These are phyloP conservation scores for Gnomoniopsis smithogilvyi DNA, from an alignment of 2,329 filamentous ascomycete genomes.

Conservation along the genomic window DNA sequence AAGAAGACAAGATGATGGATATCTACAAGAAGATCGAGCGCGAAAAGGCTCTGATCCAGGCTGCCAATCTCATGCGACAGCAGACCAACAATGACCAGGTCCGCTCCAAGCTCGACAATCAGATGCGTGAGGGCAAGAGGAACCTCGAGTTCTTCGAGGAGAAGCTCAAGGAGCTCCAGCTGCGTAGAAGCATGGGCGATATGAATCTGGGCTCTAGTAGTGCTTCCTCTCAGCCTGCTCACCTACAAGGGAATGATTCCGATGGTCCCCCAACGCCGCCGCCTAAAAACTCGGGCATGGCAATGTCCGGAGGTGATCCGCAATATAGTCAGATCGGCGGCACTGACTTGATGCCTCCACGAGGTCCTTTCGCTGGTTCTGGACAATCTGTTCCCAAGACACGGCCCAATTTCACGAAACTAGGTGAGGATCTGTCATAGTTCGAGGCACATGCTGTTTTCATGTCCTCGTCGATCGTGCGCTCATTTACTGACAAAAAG, in stretches of 20 bases:
- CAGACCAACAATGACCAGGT: slow-evolving; percentile 93
- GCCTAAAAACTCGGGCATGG: slow-evolving; percentile 60
- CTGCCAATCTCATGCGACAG: slow-evolving; percentile 90
- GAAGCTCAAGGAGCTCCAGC: slow-evolving; percentile 81
- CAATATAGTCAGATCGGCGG: slow-evolving; percentile 58
- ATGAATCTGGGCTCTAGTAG: slow-evolving; percentile 60
- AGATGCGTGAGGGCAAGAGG: slow-evolving; percentile 88
- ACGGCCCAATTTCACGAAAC: slow-evolving; percentile 89
- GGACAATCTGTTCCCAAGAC: slow-evolving; percentile 70
- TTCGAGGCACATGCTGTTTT: slow-evolving; percentile 11
- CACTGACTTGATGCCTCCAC: slow-evolving; percentile 73
- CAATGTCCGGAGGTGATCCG: slow-evolving; percentile 17
- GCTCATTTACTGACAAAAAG: not conserved
- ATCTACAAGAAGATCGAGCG: slow-evolving; percentile 97
- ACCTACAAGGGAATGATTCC: slow-evolving; percentile 41
- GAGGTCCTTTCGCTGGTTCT: slow-evolving; percentile 73
- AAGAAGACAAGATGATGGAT: slow-evolving; percentile 66
- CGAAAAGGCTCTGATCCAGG: slow-evolving; percentile 92
- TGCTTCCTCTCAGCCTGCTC: slow-evolving; percentile 36
- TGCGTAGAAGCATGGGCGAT: slow-evolving; percentile 69
- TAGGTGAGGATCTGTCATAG: slow-evolving; percentile 60
- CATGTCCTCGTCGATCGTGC: not conserved
- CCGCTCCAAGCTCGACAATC: slow-evolving; percentile 83
- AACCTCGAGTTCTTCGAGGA: slow-evolving; percentile 97
- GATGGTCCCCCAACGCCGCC: slow-evolving; percentile 61